A percentile compares a stretch with the other conserved stretches of the same genome.
phyloP scores from a whole-genome alignment of 192 early-diverging fungal genomes.

The Mortierella claussenii region DNA sequence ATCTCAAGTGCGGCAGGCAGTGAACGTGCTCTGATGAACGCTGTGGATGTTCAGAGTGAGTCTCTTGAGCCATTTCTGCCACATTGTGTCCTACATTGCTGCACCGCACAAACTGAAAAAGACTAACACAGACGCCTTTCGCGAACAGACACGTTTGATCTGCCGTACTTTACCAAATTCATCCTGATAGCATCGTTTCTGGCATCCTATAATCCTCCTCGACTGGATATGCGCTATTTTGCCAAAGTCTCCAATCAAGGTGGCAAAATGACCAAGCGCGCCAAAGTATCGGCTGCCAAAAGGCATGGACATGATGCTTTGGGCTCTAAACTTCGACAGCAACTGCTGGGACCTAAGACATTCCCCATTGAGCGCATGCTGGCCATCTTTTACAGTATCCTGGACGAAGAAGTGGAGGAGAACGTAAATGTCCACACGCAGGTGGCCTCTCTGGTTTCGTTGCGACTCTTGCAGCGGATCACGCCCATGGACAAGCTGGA shows the following conservation, averaged over 20 bases:
- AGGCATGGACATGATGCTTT: slow-evolving; percentile 36
- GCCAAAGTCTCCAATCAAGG: slow-evolving; percentile 63
- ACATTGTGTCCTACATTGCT: too few relatives aligned
- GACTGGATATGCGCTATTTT: slow-evolving; percentile 90
- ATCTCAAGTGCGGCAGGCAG: slow-evolving; percentile 19
- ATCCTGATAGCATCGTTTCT: slow-evolving; percentile 90
- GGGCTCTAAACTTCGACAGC: slow-evolving; percentile 73
- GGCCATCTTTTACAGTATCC: slow-evolving; percentile 95
- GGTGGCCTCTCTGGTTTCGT: slow-evolving; percentile 85
- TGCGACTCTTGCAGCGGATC: slow-evolving; percentile 79
- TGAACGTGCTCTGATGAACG: slow-evolving; percentile 36
- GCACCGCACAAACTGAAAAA: too few relatives aligned
- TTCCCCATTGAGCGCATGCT: slow-evolving; percentile 97
- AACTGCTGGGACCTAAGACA: slow-evolving; percentile 89
- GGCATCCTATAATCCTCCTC: slow-evolving; percentile 93
- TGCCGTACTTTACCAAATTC: slow-evolving; percentile 93
- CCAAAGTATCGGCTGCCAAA: slow-evolving; percentile 39
- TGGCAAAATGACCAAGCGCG: slow-evolving; percentile 58
- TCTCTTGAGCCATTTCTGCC: too few relatives aligned
- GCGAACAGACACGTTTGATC: slow-evolving; percentile 64
- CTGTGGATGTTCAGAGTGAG: slow-evolving; percentile 37
- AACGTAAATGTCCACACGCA: slow-evolving; percentile 81
- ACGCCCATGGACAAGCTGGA: slow-evolving; percentile 82
- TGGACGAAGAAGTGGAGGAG: slow-evolving; percentile 76
- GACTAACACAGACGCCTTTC: neutral